Conservation (phyloP, 2,329 filamentous ascomycete species). For the Fusarium nygamai region DNA sequence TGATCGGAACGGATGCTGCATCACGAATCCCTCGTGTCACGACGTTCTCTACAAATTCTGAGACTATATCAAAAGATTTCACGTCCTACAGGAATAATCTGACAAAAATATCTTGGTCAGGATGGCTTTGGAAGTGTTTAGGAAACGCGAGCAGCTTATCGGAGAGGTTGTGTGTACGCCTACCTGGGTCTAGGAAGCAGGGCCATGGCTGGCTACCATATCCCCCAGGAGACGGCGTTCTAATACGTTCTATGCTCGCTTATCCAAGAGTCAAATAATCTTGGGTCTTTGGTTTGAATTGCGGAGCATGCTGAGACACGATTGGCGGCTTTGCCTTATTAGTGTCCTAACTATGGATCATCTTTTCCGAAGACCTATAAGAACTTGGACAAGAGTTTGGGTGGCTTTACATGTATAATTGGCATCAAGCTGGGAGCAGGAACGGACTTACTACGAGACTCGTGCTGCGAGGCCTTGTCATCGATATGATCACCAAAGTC, state of each 20-base stretch:
- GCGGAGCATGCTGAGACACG: not conserved
- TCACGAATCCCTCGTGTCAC: not conserved
- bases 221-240: not conserved
- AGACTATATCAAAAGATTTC: not conserved
- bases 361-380: not conserved
- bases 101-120: not conserved
- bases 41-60: not conserved
- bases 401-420: not conserved
- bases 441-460: not conserved
- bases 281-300: not conserved
- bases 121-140: not conserved
- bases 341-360: not conserved
- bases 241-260: not conserved
- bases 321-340: not conserved
- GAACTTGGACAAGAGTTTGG: not conserved
- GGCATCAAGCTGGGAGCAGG: not conserved
- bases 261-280: not conserved
- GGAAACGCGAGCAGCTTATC: not conserved
- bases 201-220: not conserved
- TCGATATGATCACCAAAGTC: not conserved
- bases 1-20: not conserved
- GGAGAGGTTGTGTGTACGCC: not conserved
- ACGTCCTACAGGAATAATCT: not conserved
- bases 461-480: not conserved
- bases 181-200: not conserved